Evolutionary conservation across 2,329 filamentous ascomycete genomes (phyloP).

Genomic region (Trichophyton mentagrophytes): DNA sequence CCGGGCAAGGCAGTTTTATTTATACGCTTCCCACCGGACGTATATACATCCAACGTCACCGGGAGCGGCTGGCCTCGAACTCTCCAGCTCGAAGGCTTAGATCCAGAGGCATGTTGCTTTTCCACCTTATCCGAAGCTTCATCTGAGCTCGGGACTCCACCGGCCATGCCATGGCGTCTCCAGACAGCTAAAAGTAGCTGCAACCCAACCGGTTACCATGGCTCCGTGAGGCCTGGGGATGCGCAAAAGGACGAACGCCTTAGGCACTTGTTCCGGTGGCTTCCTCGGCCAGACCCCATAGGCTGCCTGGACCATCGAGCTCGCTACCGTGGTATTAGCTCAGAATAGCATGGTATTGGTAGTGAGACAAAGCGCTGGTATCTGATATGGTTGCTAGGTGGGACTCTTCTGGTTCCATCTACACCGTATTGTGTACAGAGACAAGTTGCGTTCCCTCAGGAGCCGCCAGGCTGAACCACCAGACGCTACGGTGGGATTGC

Average conservation of each 20-base stretch:
- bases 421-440: background rate
- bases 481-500: slow-evolving; percentile 1
- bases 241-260: background rate
- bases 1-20: background rate
- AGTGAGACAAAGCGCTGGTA: background rate
- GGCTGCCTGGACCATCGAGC: background rate
- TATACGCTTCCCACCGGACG: background rate
- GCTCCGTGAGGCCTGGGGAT: background rate
- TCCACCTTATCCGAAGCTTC: background rate
- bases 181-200: background rate
- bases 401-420: background rate
- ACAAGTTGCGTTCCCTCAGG: background rate
- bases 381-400: background rate
- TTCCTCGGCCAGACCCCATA: background rate
- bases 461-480: background rate
- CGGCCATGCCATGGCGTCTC: background rate
- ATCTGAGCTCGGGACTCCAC: background rate
- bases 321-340: background rate
- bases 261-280: background rate
- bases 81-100: background rate
- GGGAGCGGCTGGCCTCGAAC: background rate
- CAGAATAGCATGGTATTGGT: background rate
- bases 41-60: background rate
- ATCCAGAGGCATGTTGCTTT: background rate
- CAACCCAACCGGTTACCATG: background rate